Conservation (phyloP, 192 early-diverging fungal genomes). For the Entomortierella beljakovae region DNA sequence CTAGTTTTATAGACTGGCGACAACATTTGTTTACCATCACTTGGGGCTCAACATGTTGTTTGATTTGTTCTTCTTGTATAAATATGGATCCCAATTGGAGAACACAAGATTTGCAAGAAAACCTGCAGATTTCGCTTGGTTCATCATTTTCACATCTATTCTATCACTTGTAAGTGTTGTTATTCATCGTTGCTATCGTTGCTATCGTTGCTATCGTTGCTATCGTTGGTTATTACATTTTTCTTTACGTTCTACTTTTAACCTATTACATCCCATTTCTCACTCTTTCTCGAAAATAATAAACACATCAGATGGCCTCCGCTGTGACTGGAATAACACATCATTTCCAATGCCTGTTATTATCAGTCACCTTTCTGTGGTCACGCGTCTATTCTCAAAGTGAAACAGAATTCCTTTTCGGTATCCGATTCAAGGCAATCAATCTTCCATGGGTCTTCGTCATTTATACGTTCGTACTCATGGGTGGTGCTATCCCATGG, state of each 20-base stretch:
- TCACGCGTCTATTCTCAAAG: background rate
- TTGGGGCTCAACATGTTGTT: conserved; percentile 71
- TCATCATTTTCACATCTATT: conserved; percentile 69
- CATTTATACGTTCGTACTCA: conserved; percentile 62
- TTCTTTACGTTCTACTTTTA: background rate
- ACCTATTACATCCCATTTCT: conserved; percentile 15
- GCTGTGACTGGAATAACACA: too few relatives aligned
- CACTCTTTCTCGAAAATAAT: conserved; percentile 34
- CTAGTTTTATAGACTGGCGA: conserved; percentile 84
- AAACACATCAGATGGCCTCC: too few relatives aligned
- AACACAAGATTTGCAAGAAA: conserved; percentile 68
- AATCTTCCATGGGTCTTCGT: conserved; percentile 84
- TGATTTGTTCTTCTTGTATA: conserved; percentile 80
- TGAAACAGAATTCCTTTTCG: background rate
- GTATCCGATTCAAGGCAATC: conserved; percentile 37
- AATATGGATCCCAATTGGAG: conserved; percentile 79
- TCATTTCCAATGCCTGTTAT: conserved; percentile 8
- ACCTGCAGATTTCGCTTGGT: conserved; percentile 86
- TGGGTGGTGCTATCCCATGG: conserved; percentile 56
- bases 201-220: too few relatives aligned
- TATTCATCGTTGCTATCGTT: too few relatives aligned
- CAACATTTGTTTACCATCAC: conserved; percentile 74
- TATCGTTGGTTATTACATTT: background rate
- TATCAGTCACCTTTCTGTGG: background rate
- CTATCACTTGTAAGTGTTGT: conserved; percentile 60